phyloP scores from a whole-genome alignment of 2,329 filamentous ascomycete genomes.

The Coniochaeta sp. region DNA sequence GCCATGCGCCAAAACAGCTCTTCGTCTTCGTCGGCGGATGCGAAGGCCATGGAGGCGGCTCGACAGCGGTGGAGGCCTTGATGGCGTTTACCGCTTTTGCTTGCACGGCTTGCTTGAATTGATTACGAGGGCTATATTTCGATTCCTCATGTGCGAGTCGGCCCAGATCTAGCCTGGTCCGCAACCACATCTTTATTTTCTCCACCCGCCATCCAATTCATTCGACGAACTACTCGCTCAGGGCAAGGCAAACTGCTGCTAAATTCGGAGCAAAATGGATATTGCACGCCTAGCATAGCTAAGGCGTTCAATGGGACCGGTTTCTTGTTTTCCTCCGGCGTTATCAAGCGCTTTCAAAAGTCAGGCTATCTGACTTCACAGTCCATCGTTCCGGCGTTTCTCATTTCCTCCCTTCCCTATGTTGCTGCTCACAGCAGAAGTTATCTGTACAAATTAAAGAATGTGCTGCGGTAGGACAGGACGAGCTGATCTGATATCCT shows the following conservation, averaged over 20 bases:
- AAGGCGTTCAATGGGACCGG: background rate
- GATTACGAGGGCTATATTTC: too few relatives aligned
- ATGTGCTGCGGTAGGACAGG: background rate
- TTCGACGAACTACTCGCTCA: background rate
- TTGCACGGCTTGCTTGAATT: too few relatives aligned
- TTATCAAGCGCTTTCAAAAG: background rate
- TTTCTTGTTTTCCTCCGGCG: background rate
- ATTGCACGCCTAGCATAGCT: slow-evolving; percentile 2
- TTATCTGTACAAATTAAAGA: background rate
- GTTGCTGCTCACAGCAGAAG: background rate
- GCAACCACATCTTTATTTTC: too few relatives aligned
- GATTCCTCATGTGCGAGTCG: too few relatives aligned
- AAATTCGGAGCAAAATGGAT: background rate
- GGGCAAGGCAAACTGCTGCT: background rate
- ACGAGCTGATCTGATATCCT: background rate
- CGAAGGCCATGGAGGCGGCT: slow-evolving; percentile 27
- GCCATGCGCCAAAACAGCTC: slow-evolving; percentile 33
- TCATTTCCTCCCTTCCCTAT: background rate
- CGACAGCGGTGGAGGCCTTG: slow-evolving; percentile 42
- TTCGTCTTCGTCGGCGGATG: slow-evolving; percentile 19
- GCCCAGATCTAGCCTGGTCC: too few relatives aligned
- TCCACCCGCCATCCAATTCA: too few relatives aligned
- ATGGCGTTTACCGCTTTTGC: background rate
- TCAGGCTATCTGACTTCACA: background rate
- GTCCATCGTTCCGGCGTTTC: background rate